Conservation (phyloP, 1,284 basidiomycete genomes). For the Apiotrichum gamsii region DNA sequence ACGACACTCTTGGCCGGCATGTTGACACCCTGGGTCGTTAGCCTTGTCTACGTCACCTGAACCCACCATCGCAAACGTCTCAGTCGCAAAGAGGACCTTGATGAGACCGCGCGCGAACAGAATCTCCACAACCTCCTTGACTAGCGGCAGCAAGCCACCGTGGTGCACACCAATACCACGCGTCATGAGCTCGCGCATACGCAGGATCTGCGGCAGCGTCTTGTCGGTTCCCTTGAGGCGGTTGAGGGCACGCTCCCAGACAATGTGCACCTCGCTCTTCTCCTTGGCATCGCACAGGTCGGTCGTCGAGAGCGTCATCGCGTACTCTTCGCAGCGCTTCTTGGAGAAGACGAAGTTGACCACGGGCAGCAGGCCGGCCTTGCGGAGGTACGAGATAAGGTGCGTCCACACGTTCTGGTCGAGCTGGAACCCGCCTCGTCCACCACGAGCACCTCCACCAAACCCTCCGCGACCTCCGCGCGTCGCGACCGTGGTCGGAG, state of each 20-base stretch:
- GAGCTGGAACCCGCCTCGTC: slow-evolving; percentile 56
- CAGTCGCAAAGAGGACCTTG: slow-evolving; percentile 95
- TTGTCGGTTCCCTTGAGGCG: slow-evolving; percentile 89
- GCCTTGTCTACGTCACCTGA: background rate
- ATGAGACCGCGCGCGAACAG: slow-evolving; percentile 93
- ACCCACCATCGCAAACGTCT: slow-evolving; percentile 96
- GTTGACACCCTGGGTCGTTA: slow-evolving; percentile 75
- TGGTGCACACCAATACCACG: slow-evolving; percentile 97
- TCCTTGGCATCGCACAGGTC: slow-evolving; percentile 80
- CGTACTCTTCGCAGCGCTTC: slow-evolving; percentile 94
- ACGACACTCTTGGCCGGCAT: slow-evolving; percentile 99
- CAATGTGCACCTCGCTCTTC: slow-evolving; percentile 94
- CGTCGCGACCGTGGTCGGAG: slow-evolving; percentile 12
- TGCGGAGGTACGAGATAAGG: slow-evolving; percentile 77
- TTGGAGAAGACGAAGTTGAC: slow-evolving; percentile 98
- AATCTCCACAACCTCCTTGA: slow-evolving; percentile 95
- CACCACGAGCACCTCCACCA: slow-evolving; percentile 49
- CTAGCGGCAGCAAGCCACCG: slow-evolving; percentile 89
- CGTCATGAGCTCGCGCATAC: slow-evolving; percentile 84
- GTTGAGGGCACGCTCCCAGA: slow-evolving; percentile 84
- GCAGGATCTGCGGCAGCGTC: slow-evolving; percentile 86
- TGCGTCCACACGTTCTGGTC: slow-evolving; percentile 95
- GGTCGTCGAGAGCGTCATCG: slow-evolving; percentile 75
- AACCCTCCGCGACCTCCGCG: slow-evolving; percentile 23
- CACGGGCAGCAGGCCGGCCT: slow-evolving; percentile 80